Conservation (phyloP, 31 red algal species). For the Asparagopsis taxiformis region DNA sequence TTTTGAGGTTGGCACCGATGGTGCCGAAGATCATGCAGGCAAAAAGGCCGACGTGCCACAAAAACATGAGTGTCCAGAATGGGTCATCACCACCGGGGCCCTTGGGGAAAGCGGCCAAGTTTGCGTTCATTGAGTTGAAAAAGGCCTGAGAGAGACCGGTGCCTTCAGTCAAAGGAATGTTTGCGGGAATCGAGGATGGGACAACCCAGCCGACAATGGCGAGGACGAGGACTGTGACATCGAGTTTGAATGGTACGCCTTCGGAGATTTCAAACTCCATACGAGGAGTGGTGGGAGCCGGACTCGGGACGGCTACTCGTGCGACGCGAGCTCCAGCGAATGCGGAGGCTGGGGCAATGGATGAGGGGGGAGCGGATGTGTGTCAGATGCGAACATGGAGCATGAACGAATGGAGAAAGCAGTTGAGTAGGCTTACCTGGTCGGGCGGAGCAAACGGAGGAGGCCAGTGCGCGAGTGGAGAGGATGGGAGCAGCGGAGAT, state of each 20-base stretch:
- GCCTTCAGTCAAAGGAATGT: conserved; percentile 84
- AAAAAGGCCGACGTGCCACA: conserved; percentile 94
- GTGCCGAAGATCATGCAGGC: conserved; percentile 85
- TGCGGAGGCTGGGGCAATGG: neutral
- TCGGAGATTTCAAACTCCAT: conserved; percentile 97
- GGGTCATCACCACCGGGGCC: conserved; percentile 90
- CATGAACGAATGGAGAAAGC: neutral
- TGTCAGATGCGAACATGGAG: neutral
- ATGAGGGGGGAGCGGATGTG: neutral
- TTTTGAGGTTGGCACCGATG: conserved; percentile 59
- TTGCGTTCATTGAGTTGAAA: conserved; percentile 82
- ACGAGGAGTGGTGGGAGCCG: conserved; percentile 22
- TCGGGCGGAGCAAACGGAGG: conserved; percentile 32
- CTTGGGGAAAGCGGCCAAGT: conserved; percentile 81
- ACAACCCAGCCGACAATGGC: conserved; percentile 85
- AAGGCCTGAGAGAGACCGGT: conserved; percentile 94
- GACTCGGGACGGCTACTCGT: neutral
- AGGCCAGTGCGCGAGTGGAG: neutral
- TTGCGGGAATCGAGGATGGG: conserved; percentile 78
- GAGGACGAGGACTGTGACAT: conserved; percentile 75
- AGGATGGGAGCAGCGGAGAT: conserved; percentile 42
- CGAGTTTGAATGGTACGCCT: conserved; percentile 65
- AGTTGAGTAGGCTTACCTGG: conserved; percentile 18
- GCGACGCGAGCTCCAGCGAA: neutral
- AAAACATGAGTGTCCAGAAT: conserved; percentile 74